Evolutionary conservation across 768 basidiomycete genomes (phyloP).

Genomic region (Collybia mongolica): DNA sequence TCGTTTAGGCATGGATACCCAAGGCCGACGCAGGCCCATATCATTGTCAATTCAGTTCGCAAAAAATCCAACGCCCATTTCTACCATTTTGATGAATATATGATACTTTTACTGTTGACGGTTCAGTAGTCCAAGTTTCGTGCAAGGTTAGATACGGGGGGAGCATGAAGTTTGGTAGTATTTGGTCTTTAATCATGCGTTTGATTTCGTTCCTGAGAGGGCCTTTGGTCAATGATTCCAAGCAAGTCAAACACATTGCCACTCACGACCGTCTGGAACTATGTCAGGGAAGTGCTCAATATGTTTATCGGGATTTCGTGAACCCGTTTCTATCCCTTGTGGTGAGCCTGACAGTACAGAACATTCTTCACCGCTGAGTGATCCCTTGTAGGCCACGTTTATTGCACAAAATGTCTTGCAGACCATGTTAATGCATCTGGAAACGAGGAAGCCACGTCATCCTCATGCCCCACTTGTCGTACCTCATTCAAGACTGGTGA

Average conservation of each 20-base stretch:
- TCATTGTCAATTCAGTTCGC: too few species aligned
- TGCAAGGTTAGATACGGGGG: too few species aligned
- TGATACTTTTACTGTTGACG: too few species aligned
- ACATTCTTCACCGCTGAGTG: not conserved
- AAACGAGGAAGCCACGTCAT: constrained; percentile 32
- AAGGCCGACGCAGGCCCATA: too few species aligned
- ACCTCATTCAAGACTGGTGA: constrained; percentile 51
- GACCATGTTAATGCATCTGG: constrained; percentile 34
- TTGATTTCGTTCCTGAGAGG: too few species aligned
- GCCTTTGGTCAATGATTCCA: too few species aligned
- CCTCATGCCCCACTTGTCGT: constrained; percentile 58
- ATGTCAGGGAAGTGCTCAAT: constrained; percentile 49
- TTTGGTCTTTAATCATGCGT: too few species aligned
- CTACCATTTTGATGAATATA: too few species aligned
- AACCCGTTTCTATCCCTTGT: constrained; percentile 61
- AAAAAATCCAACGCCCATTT: too few species aligned
- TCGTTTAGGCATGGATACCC: not conserved
- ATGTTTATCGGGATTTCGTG: constrained; percentile 49
- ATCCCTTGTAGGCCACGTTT: constrained; percentile 52
- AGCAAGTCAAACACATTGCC: not conserved
- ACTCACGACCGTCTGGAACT: not conserved
- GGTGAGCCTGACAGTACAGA: constrained; percentile 36
- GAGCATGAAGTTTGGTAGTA: too few species aligned
- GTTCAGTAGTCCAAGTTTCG: too few species aligned
- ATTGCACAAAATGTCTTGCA: constrained; percentile 58